These are phyloP conservation scores for Trifolium pratense DNA, from an alignment of 306 rosid species.

Conservation along the genomic window DNA sequence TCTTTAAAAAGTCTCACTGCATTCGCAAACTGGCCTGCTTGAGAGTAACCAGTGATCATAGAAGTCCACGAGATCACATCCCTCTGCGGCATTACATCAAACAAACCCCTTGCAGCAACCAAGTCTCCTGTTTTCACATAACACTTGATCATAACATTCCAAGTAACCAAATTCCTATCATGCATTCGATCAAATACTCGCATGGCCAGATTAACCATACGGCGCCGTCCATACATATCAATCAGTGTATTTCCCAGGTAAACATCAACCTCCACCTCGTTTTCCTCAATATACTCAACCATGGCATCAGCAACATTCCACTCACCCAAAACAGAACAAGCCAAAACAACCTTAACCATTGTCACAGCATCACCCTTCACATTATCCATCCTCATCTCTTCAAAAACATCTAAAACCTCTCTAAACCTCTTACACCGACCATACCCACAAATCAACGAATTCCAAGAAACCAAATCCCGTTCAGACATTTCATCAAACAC, in stretches of 20 bases:
- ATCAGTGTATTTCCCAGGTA: slow-evolving; percentile 81
- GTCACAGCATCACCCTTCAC: slow-evolving; percentile 76
- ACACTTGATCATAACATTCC: slow-evolving; percentile 78
- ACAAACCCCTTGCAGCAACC: slow-evolving; percentile 57
- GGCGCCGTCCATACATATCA: slow-evolving; percentile 75
- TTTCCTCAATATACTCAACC: slow-evolving; percentile 65
- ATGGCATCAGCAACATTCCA: slow-evolving; percentile 61
- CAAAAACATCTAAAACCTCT: slow-evolving; percentile 67
- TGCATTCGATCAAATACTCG: slow-evolving; percentile 69
- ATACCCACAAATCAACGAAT: slow-evolving; percentile 78
- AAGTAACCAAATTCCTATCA: slow-evolving; percentile 68
- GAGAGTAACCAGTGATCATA: slow-evolving; percentile 79
- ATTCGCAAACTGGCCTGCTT: slow-evolving; percentile 60
- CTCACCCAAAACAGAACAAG: slow-evolving; percentile 63
- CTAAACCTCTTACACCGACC: slow-evolving; percentile 55
- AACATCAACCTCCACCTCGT: slow-evolving; percentile 55
- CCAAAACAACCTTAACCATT: slow-evolving; percentile 72
- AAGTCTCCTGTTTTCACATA: slow-evolving; percentile 63
- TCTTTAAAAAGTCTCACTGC: slow-evolving; percentile 73
- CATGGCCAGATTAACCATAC: slow-evolving; percentile 57
- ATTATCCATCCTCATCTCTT: slow-evolving; percentile 53
- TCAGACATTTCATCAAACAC: slow-evolving; percentile 74
- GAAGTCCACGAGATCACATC: slow-evolving; percentile 89
- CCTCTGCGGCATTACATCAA: slow-evolving; percentile 63
- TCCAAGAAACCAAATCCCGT: slow-evolving; percentile 90